phyloP scores from a whole-genome alignment of 2,329 filamentous ascomycete species.

The Coleophoma cylindrospora region DNA sequence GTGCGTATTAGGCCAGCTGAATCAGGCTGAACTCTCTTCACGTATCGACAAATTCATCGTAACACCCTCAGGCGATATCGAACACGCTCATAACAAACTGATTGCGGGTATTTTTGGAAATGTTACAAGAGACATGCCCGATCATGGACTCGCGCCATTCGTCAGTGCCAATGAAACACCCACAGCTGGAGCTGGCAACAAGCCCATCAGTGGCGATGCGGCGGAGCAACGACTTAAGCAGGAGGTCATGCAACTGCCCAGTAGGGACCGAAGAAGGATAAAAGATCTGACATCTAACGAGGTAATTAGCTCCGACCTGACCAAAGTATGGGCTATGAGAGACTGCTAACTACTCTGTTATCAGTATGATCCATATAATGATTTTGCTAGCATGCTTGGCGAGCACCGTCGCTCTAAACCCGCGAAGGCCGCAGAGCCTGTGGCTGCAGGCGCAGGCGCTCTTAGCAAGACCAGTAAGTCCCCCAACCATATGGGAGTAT shows the following conservation, averaged over 20 bases:
- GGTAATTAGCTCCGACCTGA: slow-evolving; percentile 32
- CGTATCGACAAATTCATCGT: slow-evolving; percentile 55
- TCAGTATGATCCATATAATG: slow-evolving; percentile 25
- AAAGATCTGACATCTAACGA: slow-evolving; percentile 61
- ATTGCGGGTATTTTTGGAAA: slow-evolving; percentile 63
- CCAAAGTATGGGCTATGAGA: not conserved
- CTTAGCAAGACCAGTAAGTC: slow-evolving; percentile 67
- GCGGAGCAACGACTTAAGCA: slow-evolving; percentile 61
- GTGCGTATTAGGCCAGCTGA: slow-evolving; percentile 47
- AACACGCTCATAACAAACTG: slow-evolving; percentile 64
- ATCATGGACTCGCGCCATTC: slow-evolving; percentile 63
- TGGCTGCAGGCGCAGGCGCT: slow-evolving; percentile 64
- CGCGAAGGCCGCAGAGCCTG: slow-evolving; percentile 49
- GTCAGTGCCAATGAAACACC: slow-evolving; percentile 69
- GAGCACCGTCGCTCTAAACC: slow-evolving; percentile 28
- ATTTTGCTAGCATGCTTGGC: slow-evolving; percentile 24
- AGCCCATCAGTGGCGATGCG: slow-evolving; percentile 60
- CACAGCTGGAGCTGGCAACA: slow-evolving; percentile 47
- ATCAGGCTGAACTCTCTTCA: slow-evolving; percentile 55
- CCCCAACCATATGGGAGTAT: slow-evolving; percentile 40
- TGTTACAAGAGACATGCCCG: slow-evolving; percentile 64
- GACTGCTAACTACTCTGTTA: not conserved
- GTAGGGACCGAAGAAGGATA: slow-evolving; percentile 58
- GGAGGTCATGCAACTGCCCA: slow-evolving; percentile 67
- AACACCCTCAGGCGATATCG: slow-evolving; percentile 46